Conservation (phyloP, 2,329 filamentous ascomycete genomes). For the Monosporascus sp. region DNA sequence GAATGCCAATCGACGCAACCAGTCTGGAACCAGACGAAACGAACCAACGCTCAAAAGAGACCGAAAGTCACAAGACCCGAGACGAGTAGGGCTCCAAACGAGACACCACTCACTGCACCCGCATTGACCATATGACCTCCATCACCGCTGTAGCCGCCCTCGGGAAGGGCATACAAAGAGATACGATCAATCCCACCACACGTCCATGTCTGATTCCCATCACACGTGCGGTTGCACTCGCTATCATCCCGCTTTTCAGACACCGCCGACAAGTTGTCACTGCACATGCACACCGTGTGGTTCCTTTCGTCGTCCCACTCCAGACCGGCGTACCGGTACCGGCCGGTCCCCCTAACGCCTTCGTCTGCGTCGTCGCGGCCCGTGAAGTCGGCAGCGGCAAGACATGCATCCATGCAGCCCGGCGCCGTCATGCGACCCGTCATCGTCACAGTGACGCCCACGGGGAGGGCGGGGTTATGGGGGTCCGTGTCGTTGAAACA, state of each 20-base stretch:
- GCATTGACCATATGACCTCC: background rate
- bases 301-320: constrained; percentile 45
- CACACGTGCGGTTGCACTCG: constrained; percentile 32
- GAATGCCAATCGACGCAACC: background rate
- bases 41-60: background rate
- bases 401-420: constrained; percentile 34
- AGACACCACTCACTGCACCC: background rate
- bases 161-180: background rate
- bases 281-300: constrained; percentile 48
- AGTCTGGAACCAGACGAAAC: background rate
- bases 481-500: constrained; percentile 53
- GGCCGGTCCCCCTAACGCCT: constrained; percentile 15
- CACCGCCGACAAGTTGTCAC: constrained; percentile 42
- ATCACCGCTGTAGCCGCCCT: background rate
- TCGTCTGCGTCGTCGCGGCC: constrained; percentile 19
- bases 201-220: background rate
- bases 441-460: constrained; percentile 34
- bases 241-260: constrained; percentile 41
- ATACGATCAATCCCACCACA: background rate
- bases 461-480: constrained; percentile 39
- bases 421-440: constrained; percentile 47
- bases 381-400: constrained; percentile 37
- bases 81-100: background rate
- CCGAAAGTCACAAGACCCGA: background rate
- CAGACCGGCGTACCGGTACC: constrained; percentile 48